These are phyloP conservation scores for Phytophthora fragariae DNA, from an alignment of 352 stramenopile genomes.

Conservation along the genomic window DNA sequence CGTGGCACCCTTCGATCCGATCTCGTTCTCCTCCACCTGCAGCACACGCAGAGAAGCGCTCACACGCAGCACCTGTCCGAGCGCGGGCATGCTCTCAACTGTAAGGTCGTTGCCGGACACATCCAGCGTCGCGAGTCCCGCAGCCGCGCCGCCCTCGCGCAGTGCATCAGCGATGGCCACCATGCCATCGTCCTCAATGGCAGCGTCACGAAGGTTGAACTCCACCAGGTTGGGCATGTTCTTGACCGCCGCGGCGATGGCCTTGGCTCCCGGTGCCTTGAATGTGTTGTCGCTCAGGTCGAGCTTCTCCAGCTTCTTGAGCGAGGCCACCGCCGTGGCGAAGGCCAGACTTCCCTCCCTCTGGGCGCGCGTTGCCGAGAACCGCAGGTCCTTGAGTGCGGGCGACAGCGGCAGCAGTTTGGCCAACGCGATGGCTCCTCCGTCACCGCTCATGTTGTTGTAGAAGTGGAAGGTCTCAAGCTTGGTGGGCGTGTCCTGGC, in stretches of 20 bases:
- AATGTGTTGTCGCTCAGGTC: constrained; percentile 97
- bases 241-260: constrained; percentile 88
- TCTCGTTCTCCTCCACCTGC: constrained; percentile 94
- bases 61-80: constrained; percentile 57
- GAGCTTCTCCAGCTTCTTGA: constrained; percentile 82
- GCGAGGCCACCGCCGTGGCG: constrained; percentile 74
- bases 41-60: constrained; percentile 80
- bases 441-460: constrained; percentile 97
- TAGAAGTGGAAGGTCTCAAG: constrained; percentile 96
- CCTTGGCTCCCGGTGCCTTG: constrained; percentile 79
- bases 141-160: constrained; percentile 38
- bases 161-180: constrained; percentile 85
- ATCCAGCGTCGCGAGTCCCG: constrained; percentile 80
- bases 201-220: constrained; percentile 92
- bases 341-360: constrained; percentile 89
- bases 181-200: constrained; percentile 91
- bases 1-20: constrained; percentile 86
- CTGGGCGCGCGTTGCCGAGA: constrained; percentile 93
- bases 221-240: constrained; percentile 76
- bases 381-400: constrained; percentile 90
- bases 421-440: constrained; percentile 88
- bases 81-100: constrained; percentile 54
- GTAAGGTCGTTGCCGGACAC: constrained; percentile 95
- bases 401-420: constrained; percentile 90
- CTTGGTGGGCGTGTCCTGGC: constrained; percentile 70